Conservation (phyloP, 192 early-diverging fungal species). For the Coemansia aciculifera region DNA sequence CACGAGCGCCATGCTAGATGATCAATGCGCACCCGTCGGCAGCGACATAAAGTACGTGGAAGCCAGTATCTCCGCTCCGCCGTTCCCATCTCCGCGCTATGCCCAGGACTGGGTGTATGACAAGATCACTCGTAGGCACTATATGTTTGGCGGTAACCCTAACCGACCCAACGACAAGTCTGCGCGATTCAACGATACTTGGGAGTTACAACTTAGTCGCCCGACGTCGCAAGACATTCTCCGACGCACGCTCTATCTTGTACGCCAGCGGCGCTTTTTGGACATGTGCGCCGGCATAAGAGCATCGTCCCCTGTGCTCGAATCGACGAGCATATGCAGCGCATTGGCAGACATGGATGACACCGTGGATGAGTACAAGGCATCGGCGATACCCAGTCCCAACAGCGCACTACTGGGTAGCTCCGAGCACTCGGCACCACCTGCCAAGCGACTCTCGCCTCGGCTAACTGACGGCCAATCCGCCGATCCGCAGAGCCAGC, state of each 20-base stretch:
- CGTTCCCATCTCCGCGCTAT: conserved; percentile 80
- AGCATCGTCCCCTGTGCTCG: not conserved
- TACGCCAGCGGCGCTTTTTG: conserved; percentile 78
- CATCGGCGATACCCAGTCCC: conserved; percentile 52
- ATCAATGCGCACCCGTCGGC: not conserved
- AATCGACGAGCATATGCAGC: not conserved
- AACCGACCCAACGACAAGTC: conserved; percentile 46
- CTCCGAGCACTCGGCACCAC: conserved; percentile 12
- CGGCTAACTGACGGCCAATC: not conserved
- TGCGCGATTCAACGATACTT: conserved; percentile 53
- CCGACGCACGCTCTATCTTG: conserved; percentile 68
- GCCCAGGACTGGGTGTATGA: conserved; percentile 94
- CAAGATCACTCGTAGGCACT: conserved; percentile 64
- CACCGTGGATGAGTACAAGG: conserved; percentile 20
- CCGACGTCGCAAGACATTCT: conserved; percentile 70
- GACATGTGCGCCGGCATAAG: conserved; percentile 67
- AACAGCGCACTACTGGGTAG: conserved; percentile 20
- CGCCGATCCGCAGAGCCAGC: conserved; percentile 19
- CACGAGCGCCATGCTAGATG: conserved; percentile 21
- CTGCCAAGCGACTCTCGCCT: conserved; percentile 13
- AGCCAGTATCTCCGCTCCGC: conserved; percentile 19
- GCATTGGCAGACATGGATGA: conserved; percentile 4
- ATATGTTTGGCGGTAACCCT: conserved; percentile 94
- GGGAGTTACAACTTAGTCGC: conserved; percentile 36
- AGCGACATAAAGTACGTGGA: conserved; percentile 4